A percentile compares a stretch with the other conserved stretches of the same genome.
Conservation (phyloP, 129 eudicot species). For the carrot (Daucus carota) region DH1_v3.0 NC_030381.2:21930001-21930500, state of each 20-base stretch:
- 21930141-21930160: slow-evolving; percentile 63
- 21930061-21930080: slow-evolving; percentile 91
- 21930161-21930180: slow-evolving; percentile 82
- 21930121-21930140: slow-evolving; percentile 67
- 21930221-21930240: slow-evolving; percentile 63
- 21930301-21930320: slow-evolving; percentile 73
- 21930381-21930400: slow-evolving; percentile 58
- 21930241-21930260: slow-evolving; percentile 47
- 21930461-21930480: slow-evolving; percentile 83
- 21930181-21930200: slow-evolving; percentile 84
- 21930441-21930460: slow-evolving; percentile 94
- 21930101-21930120: slow-evolving; percentile 73
- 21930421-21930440: slow-evolving; percentile 85
- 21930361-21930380: slow-evolving; percentile 79
- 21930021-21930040: slow-evolving; percentile 87
- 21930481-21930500: slow-evolving; percentile 66
- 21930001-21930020: slow-evolving; percentile 70
- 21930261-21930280: slow-evolving; percentile 59
- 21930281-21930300: slow-evolving; percentile 82
- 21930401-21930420: slow-evolving; percentile 62
- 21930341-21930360: slow-evolving; percentile 84
- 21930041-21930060: slow-evolving; percentile 81
- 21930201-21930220: slow-evolving; percentile 84
- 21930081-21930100: slow-evolving; percentile 79
- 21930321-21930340: slow-evolving; percentile 86